Evolutionary conservation across 2,329 filamentous ascomycete species (phyloP), one percentile per base, ranked within the genome.

Genomic region (Parascedosporium putredinis): DNA sequence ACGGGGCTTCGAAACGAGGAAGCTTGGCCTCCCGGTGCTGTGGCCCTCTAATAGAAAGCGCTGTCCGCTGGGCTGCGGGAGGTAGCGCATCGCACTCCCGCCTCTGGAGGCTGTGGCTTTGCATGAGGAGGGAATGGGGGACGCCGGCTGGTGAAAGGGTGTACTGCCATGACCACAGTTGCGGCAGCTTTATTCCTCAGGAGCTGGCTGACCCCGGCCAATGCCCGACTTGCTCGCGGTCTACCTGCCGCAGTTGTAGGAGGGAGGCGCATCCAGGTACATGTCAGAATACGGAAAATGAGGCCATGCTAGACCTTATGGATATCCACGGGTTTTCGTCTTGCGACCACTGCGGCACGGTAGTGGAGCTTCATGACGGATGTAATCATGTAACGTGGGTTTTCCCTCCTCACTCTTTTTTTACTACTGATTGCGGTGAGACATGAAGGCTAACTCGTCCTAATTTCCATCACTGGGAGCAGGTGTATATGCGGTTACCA

Each of bases 361-460:
- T 81, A 62, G 76, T 83, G 22, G 78, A 83, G 60, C 64, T 81
- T 9, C 75, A 75, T 53, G 76, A 79, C 60, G 79, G 79, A 23
- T 82, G 79, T 62, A 81, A 83, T 59, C 79, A 83, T 58, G 82
- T 83, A 73, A 81, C 75, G 29, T 83, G 75, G 48, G 55, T 47
- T n/a, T 18, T n/a, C 9, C 38, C 38, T 42, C 38, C 38, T 16
- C 38, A 10, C 18, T 14, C 18, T 20, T 42, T 10, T 42, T 42
- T 20, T 5, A 7, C 7, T 20, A n/a, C n/a, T 42, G 3, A 20
- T 10, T 23, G 5, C 2, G n/a, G 18, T 16, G 38, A 20, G 12
- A 18, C n/a, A 36, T 14, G n/a, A 36, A 18, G 18, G 38, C 16
- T 9, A 20, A 24, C 16, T 16, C n/a, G n/a, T n/a, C n/a, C 14